Evolutionary conservation across 2,329 filamentous ascomycete species (phyloP).

Genomic region (Pseudogymnoascus sp.): DNA sequence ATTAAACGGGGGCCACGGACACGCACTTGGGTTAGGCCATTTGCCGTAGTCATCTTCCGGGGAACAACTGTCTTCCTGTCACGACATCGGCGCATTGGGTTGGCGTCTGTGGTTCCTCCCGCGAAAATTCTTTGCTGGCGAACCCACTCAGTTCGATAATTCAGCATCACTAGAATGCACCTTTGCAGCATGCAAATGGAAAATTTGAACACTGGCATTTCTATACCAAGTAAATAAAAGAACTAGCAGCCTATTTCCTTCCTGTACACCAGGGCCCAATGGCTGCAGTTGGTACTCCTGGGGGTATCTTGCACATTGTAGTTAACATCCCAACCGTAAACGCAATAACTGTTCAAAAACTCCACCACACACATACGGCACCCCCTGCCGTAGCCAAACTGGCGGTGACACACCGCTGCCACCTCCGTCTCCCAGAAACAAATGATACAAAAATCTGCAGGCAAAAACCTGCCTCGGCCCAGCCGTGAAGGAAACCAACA

Average conservation of each 20-base stretch:
- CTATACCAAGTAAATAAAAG: neutral
- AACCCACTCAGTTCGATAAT: neutral
- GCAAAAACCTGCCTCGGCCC: neutral
- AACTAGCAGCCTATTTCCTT: neutral
- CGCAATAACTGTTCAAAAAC: constrained; percentile 4
- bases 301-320: constrained; percentile 6
- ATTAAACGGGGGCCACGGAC: neutral
- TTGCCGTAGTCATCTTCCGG: neutral
- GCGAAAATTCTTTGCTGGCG: neutral
- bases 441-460: neutral
- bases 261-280: constrained; percentile 7
- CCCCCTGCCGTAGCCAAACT: neutral
- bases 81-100: neutral
- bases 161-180: neutral
- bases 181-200: neutral
- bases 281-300: constrained; percentile 5
- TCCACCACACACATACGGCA: neutral
- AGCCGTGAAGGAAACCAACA: neutral
- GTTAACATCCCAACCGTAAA: constrained; percentile 6
- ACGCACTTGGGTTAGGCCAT: neutral
- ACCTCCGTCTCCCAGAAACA: neutral
- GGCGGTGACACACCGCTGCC: neutral
- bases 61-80: neutral
- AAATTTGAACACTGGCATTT: neutral
- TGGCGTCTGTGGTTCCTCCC: neutral